Evolutionary conservation across 257 asterid species (phyloP), one percentile per base, ranked within the genome.

Genomic region (Leptodermis oblonga): DNA sequence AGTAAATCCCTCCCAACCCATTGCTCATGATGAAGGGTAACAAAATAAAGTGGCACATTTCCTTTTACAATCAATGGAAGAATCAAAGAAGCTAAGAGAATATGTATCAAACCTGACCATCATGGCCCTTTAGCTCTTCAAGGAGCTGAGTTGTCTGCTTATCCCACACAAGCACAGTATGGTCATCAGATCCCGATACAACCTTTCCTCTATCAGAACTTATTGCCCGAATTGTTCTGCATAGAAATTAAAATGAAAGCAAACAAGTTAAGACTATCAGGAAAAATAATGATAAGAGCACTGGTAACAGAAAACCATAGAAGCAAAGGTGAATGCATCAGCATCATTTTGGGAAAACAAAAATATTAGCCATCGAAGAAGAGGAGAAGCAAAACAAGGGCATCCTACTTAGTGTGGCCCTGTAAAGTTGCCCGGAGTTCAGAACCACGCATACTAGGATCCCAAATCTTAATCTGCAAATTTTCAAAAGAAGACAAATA

Each of bases 131-230:
- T 78, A 93, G 78, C 80, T 90, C 99, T 84, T 93, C 99, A 22
- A 90, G 87, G 76, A 85, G 96, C 85, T 86, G 96, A 77, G 90
- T 81, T 36, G 97, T 90, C 84, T 87, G 92, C 76, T 93, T 93
- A 83, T 93, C 99, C 99, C 97, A 93, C 67, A 93, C 97, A 56
- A 93, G 96, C 67, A 93, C 89, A 70, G 88, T 82, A 74, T 90
- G 94, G 78, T 93, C 99, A 77, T 93, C 99, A n/a, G 99, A 91
- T 71, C 99, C 97, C 4, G 99, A 87, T 73, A 93, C 97, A 67
- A 90, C 92, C 87, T 93, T 93, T 72, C 90, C 88, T 80, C 96
- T 78, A 73, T 93, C 99, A 64, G 99, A 93, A 83, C 90, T 93
- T 81, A 90, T 90, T 59, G 97, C 89, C 70, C 99, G 86, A 65